phyloP scores from a whole-genome alignment of 2,329 filamentous ascomycete species.

The Nothophaeocryptopus gaeumannii region DNA sequence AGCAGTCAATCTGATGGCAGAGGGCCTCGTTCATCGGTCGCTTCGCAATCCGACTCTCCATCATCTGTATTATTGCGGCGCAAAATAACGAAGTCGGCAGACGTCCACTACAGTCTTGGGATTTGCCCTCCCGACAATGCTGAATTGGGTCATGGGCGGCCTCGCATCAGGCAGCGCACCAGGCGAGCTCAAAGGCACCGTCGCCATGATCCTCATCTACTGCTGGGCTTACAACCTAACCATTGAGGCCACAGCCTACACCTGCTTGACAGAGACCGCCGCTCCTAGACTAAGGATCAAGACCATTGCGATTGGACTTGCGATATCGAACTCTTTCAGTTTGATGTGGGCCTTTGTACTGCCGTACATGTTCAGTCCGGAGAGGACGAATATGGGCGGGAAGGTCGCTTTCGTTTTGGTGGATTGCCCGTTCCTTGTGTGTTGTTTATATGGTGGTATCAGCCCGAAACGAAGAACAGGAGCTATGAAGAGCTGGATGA shows the following conservation, averaged over 20 bases:
- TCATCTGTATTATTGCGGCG: no score
- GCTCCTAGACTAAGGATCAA: conserved; percentile 41
- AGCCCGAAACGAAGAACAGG: conserved; percentile 53
- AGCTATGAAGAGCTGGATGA: conserved; percentile 55
- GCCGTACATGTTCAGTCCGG: conserved; percentile 40
- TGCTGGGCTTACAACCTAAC: conserved; percentile 42
- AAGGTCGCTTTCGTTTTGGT: conserved; percentile 45
- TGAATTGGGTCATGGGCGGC: conserved; percentile 43
- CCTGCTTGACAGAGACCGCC: conserved; percentile 40
- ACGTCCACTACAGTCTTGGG: conserved; percentile 39
- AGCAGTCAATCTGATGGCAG: no score
- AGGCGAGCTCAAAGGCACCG: conserved; percentile 4
- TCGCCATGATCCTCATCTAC: conserved; percentile 40
- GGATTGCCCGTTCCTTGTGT: conserved; percentile 21
- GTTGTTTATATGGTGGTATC: conserved; percentile 7
- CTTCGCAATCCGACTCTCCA: no score
- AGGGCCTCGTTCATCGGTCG: no score
- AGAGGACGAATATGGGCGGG: conserved; percentile 39
- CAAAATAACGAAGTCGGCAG: conserved; percentile 37
- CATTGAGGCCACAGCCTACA: conserved; percentile 43
- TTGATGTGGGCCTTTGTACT: conserved; percentile 41
- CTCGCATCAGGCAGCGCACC: conserved; percentile 27
- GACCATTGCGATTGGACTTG: conserved; percentile 42
- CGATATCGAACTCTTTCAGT: conserved; percentile 34
- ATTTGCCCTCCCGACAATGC: conserved; percentile 34